Conservation (phyloP, 805 yeast genomes). For the Blastobotrys terrestris region DNA sequence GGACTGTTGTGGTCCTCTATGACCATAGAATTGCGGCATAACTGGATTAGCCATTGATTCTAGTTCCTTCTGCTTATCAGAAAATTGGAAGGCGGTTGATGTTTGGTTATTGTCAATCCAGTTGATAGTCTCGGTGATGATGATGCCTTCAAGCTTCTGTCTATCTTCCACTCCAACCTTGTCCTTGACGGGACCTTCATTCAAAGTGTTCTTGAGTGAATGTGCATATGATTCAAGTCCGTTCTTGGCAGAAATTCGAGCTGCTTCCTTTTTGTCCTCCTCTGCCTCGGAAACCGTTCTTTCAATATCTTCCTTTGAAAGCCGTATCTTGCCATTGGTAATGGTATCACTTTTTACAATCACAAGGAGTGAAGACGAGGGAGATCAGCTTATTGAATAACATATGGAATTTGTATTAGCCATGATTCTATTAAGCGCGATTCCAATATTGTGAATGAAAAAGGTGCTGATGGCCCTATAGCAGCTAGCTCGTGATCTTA, state of each 20-base stretch:
- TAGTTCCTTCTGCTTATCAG: constrained; percentile 91
- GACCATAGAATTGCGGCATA: constrained; percentile 86
- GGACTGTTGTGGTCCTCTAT: constrained; percentile 67
- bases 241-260: constrained; percentile 90
- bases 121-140: constrained; percentile 75
- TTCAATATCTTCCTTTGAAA: constrained; percentile 95
- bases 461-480: too few relatives aligned
- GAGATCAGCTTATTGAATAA: too few relatives aligned
- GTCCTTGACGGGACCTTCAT: constrained; percentile 72
- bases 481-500: too few relatives aligned
- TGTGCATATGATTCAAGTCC: constrained; percentile 92
- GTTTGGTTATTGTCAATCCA: constrained; percentile 95
- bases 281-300: constrained; percentile 98
- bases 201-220: constrained; percentile 78
- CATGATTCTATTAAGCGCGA: too few relatives aligned
- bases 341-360: too few relatives aligned
- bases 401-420: too few relatives aligned
- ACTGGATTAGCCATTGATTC: constrained; percentile 95
- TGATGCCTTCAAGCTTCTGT: constrained; percentile 65
- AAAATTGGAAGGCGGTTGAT: constrained; percentile 85
- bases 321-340: constrained; percentile 98
- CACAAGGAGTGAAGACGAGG: too few relatives aligned
- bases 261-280: constrained; percentile 92
- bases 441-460: too few relatives aligned
- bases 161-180: constrained; percentile 64